These are phyloP conservation scores for Hypocrella siamensis DNA, from an alignment of 2,329 filamentous ascomycete genomes.

Conservation along the genomic window DNA sequence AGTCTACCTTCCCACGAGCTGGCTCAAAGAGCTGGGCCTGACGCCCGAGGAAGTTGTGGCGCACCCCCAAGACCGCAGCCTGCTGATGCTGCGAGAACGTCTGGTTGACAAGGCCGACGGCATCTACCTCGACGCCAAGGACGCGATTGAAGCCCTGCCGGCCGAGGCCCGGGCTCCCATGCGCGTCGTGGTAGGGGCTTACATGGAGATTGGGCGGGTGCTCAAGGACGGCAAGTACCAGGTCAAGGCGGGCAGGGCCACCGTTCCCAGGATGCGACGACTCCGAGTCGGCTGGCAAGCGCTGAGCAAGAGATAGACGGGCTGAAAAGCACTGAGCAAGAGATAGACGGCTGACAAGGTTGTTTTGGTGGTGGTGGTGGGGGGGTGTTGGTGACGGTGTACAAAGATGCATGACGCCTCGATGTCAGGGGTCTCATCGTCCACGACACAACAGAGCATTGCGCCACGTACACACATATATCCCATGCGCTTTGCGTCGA, in stretches of 20 bases:
- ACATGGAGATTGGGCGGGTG: slow-evolving; percentile 61
- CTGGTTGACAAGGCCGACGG: slow-evolving; percentile 45
- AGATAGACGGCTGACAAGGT: no score
- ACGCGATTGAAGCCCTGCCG: slow-evolving; percentile 46
- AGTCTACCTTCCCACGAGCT: slow-evolving; percentile 51
- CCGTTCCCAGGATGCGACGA: neutral
- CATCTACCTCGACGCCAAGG: slow-evolving; percentile 38
- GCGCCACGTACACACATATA: no score
- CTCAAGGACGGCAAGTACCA: slow-evolving; percentile 20
- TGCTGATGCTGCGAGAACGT: slow-evolving; percentile 34
- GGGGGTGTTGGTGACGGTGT: no score
- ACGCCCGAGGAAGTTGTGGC: slow-evolving; percentile 37
- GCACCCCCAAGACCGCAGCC: slow-evolving; percentile 18
- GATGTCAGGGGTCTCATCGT: no score
- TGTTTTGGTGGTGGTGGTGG: no score
- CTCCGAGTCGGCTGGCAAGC: no score
- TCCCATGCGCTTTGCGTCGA: no score
- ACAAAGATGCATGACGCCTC: no score
- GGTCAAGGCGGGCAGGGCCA: neutral
- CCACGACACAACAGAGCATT: no score
- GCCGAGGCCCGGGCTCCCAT: slow-evolving; percentile 44
- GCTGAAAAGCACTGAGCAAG: no score
- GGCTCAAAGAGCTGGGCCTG: slow-evolving; percentile 43
- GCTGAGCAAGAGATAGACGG: no score
- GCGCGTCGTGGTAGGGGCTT: slow-evolving; percentile 56